A percentile compares a stretch with the other conserved stretches of the same genome.
Evolutionary conservation across 148 eudicot genomes (phyloP).

Genomic region (Fagopyrum esculentum): DNA sequence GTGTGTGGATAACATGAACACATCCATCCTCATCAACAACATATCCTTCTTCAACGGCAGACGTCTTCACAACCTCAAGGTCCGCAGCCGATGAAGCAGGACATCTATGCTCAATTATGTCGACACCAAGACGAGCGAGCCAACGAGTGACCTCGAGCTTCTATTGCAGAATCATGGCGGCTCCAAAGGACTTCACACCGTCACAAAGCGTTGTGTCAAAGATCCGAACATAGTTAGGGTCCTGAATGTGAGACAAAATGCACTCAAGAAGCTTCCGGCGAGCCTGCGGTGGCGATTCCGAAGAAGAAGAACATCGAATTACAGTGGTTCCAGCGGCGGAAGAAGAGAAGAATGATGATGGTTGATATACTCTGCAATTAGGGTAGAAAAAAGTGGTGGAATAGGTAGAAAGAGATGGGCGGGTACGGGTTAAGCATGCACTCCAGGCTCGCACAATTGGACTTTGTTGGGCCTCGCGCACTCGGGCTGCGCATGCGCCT

Average conservation of each 20-base stretch:
- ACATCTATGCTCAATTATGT: slow-evolving; percentile 84
- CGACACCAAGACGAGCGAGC: slow-evolving; percentile 72
- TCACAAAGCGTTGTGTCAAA: slow-evolving; percentile 92
- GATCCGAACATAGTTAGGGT: slow-evolving; percentile 64
- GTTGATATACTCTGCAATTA: not conserved
- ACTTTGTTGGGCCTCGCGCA: no score
- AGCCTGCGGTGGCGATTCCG: no score
- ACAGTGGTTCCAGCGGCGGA: no score
- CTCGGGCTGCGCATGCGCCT: no score
- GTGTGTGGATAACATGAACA: slow-evolving; percentile 52
- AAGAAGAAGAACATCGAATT: no score
- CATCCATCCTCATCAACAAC: slow-evolving; percentile 36
- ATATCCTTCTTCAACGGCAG: slow-evolving; percentile 64
- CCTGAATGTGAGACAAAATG: slow-evolving; percentile 53
- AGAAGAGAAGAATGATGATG: not conserved
- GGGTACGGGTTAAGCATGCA: not conserved
- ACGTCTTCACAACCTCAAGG: slow-evolving; percentile 62
- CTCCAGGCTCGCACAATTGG: no score
- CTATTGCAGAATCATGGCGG: slow-evolving; percentile 75
- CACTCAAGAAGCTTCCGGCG: no score
- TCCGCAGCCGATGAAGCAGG: slow-evolving; percentile 84
- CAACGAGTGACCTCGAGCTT: slow-evolving; percentile 78
- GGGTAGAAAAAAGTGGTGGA: not conserved
- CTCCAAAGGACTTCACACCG: slow-evolving; percentile 96
- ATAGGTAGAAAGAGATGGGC: not conserved